Base-by-base conservation (phyloP, 2,329 filamentous ascomycete genomes). In the Annulohypoxylon truncatum region DNA sequence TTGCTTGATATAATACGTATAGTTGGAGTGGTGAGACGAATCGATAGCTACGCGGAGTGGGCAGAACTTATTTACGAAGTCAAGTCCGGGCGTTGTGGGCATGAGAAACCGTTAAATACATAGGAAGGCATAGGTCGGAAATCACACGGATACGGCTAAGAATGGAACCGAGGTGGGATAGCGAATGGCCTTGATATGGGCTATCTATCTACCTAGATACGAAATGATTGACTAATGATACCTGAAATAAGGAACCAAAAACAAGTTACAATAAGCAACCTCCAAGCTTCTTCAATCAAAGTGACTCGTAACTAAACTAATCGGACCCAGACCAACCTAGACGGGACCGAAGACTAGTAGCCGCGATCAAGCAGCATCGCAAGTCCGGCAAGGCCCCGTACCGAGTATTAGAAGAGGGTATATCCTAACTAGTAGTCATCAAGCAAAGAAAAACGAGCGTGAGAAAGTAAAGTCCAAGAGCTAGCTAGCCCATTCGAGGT, bases 201-300 rank as follows among this genome's bases (percentile, higher is more conserved):
- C 61, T 62, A 62, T 67, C 61, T 62, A 64, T 67, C 61, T 69
- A 64, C 53, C 57, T 60, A 63, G 64, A 65, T 58, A 56, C 63
- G 50, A 59, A 70, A 69, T 58, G 68, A 68, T 59, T 60, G 58
- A 67, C 67, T 70, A 64, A 72, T 69, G 62, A 69, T 69, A 73
- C 53, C 64, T 69, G 53, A 61, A 66, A 62, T 31, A 42, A 58
- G 48, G 38, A 65, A 58, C 57, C 57, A 57, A 38, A 50, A 44
- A 64, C 24, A 54, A 55, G n/a, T 12, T n/a, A 59, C 28, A 47
- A 44, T 15, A 29, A 65, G 31, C 38, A 48, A 48, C 18, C 38
- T n/a, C 24, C 52, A 22, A 10, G 24, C 40, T 35, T 55, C 51
- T 38, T 15, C 46, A 26, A 60, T 22, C 18, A n/a, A 51, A 46